Conservation (phyloP, 176 grass and related monocot genomes). For the Tillandsia leiboldiana region DNA sequence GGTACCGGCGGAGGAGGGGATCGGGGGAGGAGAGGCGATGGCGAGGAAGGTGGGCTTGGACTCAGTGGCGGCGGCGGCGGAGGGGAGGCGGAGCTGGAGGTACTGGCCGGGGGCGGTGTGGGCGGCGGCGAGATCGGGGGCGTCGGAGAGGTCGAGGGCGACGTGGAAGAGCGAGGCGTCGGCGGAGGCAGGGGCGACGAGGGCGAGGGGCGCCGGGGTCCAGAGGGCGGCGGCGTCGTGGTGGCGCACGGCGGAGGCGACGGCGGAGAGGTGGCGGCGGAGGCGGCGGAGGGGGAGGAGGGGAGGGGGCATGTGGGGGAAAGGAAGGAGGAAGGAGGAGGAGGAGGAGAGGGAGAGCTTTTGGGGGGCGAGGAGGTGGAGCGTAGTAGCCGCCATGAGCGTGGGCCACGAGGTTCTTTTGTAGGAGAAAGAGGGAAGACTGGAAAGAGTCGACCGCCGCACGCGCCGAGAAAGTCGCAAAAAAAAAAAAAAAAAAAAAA, state of each 20-base stretch:
- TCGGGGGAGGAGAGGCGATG: slow-evolving; percentile 55
- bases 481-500: no score
- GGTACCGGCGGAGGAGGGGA: neutral
- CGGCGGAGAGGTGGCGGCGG: slow-evolving; percentile 33
- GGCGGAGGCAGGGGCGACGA: slow-evolving; percentile 35
- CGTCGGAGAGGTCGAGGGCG: slow-evolving; percentile 51
- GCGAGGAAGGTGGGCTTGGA: slow-evolving; percentile 59
- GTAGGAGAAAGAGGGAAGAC: no score
- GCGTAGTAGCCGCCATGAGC: neutral
- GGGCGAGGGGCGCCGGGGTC: slow-evolving; percentile 40
- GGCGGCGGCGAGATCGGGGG: slow-evolving; percentile 26
- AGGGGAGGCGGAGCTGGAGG: slow-evolving; percentile 60
- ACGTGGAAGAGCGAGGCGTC: slow-evolving; percentile 57
- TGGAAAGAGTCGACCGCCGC: no score
- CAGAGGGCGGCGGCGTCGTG: slow-evolving; percentile 38
- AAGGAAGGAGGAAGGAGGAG: slow-evolving; percentile 8
- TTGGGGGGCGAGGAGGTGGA: slow-evolving; percentile 16
- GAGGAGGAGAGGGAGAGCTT: neutral
- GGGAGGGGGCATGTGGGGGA: neutral
- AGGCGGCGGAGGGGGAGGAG: slow-evolving; percentile 34
- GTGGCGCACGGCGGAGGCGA: slow-evolving; percentile 36
- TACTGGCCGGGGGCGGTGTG: slow-evolving; percentile 53
- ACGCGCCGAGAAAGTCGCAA: no score
- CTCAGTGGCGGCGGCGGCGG: neutral
- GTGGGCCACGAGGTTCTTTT: no score